Conservation (phyloP, 129 eudicot genomes). For the Rutidosis leptorrhynchoides region DNA sequence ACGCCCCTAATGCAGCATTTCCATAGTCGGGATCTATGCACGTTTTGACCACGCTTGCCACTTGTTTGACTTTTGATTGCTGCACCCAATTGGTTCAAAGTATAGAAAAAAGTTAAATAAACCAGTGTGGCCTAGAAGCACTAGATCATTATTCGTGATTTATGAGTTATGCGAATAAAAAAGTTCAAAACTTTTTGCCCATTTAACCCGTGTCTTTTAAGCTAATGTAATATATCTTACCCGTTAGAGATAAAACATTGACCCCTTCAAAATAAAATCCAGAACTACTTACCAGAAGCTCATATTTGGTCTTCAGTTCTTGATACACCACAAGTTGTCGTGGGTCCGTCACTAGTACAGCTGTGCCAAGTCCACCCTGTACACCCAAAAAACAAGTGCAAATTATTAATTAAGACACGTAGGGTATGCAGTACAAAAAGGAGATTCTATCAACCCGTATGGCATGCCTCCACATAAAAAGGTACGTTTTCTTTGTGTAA, state of each 20-base stretch:
- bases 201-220: neutral
- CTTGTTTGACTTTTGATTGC: constrained; percentile 65
- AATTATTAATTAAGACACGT: neutral
- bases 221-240: neutral
- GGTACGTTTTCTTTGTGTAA: neutral
- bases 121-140: neutral
- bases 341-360: constrained; percentile 41
- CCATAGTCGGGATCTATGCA: constrained; percentile 45
- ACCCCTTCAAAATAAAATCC: constrained; percentile 8
- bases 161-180: neutral
- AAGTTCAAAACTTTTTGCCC: neutral
- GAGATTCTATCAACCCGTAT: neutral
- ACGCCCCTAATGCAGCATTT: constrained; percentile 40
- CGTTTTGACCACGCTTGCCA: constrained; percentile 45
- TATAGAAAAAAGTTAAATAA: neutral
- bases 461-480: neutral
- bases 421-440: neutral
- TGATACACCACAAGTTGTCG: constrained; percentile 53
- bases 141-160: neutral
- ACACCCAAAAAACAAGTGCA: constrained; percentile 14
- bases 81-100: constrained; percentile 22
- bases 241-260: neutral
- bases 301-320: constrained; percentile 52
- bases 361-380: constrained; percentile 42
- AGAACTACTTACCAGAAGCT: constrained; percentile 48